Conservation (phyloP, 805 yeast genomes). For the Saturnispora silvae region DNA sequence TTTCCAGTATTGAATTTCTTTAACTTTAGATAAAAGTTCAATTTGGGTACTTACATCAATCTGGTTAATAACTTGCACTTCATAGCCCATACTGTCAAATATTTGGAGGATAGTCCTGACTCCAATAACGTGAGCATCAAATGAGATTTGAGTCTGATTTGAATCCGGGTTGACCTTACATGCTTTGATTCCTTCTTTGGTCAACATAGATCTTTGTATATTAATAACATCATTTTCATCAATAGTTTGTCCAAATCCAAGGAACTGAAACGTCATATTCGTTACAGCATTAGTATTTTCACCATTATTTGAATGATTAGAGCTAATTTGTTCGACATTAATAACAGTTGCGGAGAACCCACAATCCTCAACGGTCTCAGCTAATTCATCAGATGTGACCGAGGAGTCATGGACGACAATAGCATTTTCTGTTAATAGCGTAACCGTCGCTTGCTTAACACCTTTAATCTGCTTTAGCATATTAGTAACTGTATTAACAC, state of each 20-base stretch:
- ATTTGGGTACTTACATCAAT: conserved; percentile 61
- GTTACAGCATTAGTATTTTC: not conserved
- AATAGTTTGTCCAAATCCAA: conserved; percentile 55
- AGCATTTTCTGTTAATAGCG: conserved; percentile 66
- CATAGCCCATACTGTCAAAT: conserved; percentile 43
- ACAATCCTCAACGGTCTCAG: conserved; percentile 36
- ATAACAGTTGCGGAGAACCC: conserved; percentile 39
- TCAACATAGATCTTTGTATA: conserved; percentile 29
- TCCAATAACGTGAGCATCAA: conserved; percentile 44
- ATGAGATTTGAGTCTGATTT: conserved; percentile 44
- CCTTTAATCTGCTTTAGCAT: conserved; percentile 31
- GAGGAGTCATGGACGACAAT: conserved; percentile 35
- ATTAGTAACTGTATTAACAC: conserved; percentile 45
- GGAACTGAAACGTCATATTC: conserved; percentile 22
- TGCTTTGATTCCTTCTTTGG: conserved; percentile 33
- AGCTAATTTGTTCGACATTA: conserved; percentile 27
- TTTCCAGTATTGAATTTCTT: conserved; percentile 69
- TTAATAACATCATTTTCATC: conserved; percentile 41
- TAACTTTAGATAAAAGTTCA: conserved; percentile 51
- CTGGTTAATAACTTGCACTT: conserved; percentile 36
- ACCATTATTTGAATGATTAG: no score
- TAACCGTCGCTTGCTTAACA: conserved; percentile 37
- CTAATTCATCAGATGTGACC: conserved; percentile 21
- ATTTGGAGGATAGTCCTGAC: conserved; percentile 49
- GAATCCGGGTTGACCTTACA: conserved; percentile 43